These are phyloP conservation scores for Sporothrix euskadiensis DNA, from an alignment of 2,329 filamentous ascomycete species.

Conservation along the genomic window DNA sequence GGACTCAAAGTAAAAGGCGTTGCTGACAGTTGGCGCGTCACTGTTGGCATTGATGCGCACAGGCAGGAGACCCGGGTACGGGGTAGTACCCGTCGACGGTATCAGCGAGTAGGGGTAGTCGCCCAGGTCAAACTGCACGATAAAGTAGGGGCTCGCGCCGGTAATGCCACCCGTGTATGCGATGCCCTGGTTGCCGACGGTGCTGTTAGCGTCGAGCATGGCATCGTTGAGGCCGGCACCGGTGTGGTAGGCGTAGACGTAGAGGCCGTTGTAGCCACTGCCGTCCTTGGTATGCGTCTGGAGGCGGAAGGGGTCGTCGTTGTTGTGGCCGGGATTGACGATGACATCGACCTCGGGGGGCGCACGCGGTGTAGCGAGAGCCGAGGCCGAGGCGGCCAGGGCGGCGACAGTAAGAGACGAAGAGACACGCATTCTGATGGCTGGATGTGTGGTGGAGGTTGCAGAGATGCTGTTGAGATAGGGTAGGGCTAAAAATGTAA, in stretches of 20 bases:
- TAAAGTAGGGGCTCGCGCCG: constrained; percentile 7
- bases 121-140: constrained; percentile 18
- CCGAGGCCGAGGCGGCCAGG: not conserved
- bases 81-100: not conserved
- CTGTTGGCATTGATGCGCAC: constrained; percentile 22
- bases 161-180: not conserved
- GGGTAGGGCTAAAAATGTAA: not conserved
- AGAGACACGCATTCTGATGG: not conserved
- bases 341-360: not conserved
- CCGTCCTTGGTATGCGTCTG: constrained; percentile 8
- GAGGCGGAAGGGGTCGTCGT: constrained; percentile 4
- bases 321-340: not conserved
- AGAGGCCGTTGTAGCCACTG: constrained; percentile 13
- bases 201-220: constrained; percentile 17
- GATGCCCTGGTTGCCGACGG: not conserved
- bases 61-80: not conserved
- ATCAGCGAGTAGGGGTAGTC: constrained; percentile 9
- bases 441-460: not conserved
- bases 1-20: constrained; percentile 26
- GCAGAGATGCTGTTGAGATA: not conserved
- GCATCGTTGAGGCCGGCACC: constrained; percentile 28
- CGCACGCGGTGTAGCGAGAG: not conserved
- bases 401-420: not conserved
- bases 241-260: constrained; percentile 28
- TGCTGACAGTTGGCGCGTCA: not conserved